Conservation (phyloP, 1,139 yeast genomes). For the Zygosaccharomyces sapae region DNA sequence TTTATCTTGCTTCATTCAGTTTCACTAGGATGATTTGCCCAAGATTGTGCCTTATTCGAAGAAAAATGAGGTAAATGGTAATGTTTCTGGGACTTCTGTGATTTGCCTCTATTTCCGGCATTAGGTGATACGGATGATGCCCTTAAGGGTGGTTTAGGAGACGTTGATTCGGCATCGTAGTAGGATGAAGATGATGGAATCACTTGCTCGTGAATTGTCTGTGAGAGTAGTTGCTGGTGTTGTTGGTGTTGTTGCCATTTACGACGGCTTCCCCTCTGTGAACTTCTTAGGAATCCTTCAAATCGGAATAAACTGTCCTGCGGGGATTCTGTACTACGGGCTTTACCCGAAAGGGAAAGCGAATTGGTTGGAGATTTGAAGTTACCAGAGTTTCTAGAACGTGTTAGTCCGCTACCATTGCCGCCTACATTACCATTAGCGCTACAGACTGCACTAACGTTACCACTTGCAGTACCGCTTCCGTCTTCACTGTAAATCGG, state of each 20-base stretch:
- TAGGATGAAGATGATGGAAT: constrained; percentile 6
- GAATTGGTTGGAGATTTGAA: constrained; percentile 22
- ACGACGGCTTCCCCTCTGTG: constrained; percentile 32
- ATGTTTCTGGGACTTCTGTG: constrained; percentile 14
- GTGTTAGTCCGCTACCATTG: constrained; percentile 11
- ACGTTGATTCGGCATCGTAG: constrained; percentile 11
- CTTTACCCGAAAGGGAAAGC: constrained; percentile 14
- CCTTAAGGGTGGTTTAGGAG: constrained; percentile 12
- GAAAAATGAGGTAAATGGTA: constrained; percentile 22
- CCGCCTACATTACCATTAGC: neutral
- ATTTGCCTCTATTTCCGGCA: constrained; percentile 4
- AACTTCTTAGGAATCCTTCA: constrained; percentile 37
- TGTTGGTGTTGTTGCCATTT: constrained; percentile 23
- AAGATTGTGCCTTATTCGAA: constrained; percentile 13
- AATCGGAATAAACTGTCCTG: constrained; percentile 39
- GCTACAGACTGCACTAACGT: neutral
- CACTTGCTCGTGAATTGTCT: constrained; percentile 21
- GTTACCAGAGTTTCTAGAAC: constrained; percentile 13
- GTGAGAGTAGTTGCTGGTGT: constrained; percentile 22
- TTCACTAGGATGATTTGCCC: constrained; percentile 3
- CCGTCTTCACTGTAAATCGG: constrained; percentile 15
- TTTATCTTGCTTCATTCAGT: neutral
- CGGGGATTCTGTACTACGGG: constrained; percentile 23
- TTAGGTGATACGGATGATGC: constrained; percentile 14
- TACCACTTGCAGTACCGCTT: neutral